A percentile compares a stretch with the other conserved stretches of the same genome.
Conservation (phyloP, 2,329 filamentous ascomycete genomes). For the Cladosporium austrohemisphaericum region DNA sequence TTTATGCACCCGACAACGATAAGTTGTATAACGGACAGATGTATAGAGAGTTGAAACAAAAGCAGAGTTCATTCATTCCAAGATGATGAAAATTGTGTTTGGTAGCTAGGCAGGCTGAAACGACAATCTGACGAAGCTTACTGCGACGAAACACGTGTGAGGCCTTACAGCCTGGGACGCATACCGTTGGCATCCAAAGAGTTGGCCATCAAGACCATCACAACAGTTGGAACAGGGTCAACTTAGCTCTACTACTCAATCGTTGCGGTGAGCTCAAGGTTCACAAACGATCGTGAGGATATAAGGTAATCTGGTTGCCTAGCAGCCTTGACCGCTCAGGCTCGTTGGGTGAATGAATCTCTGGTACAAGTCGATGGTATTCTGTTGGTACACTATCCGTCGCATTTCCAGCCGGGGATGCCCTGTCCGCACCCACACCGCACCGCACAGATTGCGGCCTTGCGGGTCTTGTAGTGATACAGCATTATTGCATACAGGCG, state of each 20-base stretch:
- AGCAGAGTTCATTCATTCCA: too few species aligned
- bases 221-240: not conserved
- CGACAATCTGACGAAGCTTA: too few species aligned
- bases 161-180: not conserved
- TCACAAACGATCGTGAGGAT: not conserved
- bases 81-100: too few species aligned
- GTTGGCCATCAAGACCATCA: not conserved
- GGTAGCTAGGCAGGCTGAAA: too few species aligned
- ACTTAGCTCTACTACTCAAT: not conserved
- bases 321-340: constrained; percentile 12
- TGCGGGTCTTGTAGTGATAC: constrained; percentile 1
- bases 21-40: too few species aligned
- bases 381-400: constrained; percentile 15
- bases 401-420: constrained; percentile 12
- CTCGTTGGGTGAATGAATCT: too few species aligned
- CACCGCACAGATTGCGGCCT: constrained; percentile 7
- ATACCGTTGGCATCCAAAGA: not conserved
- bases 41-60: too few species aligned
- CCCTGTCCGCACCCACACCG: constrained; percentile 3
- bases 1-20: not conserved
- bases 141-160: too few species aligned
- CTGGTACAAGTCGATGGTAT: constrained; percentile 2
- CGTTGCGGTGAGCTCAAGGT: not conserved
- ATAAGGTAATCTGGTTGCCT: constrained; percentile 9
- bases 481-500: constrained; percentile 5